phyloP scores from a whole-genome alignment of 495 filamentous ascomycete species.

The Lasiosphaeriaceae sp. region DNA sequence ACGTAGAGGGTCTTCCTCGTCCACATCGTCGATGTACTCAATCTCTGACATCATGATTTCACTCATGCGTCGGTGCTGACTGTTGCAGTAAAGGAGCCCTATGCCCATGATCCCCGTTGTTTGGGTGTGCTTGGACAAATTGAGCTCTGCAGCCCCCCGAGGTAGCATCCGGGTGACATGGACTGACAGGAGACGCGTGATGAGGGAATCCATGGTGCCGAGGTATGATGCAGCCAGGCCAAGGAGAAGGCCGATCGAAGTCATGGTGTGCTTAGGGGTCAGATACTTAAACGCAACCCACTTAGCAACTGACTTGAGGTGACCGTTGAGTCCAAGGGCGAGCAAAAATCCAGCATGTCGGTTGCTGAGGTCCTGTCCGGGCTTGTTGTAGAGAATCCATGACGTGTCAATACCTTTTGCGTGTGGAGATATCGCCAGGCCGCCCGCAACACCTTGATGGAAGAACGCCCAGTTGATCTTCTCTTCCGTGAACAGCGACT shows the following conservation, averaged over 20 bases:
- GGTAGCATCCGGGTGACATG: slow-evolving; percentile 94
- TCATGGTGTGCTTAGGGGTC: slow-evolving; percentile 98
- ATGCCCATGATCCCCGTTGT: slow-evolving; percentile 98
- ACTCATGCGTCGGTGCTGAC: slow-evolving; percentile 96
- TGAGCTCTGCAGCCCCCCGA: slow-evolving; percentile 85
- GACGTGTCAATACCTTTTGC: slow-evolving; percentile 95
- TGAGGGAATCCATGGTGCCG: slow-evolving; percentile 92
- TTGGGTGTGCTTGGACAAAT: slow-evolving; percentile 89
- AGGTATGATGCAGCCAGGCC: slow-evolving; percentile 90
- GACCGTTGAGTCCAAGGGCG: slow-evolving; percentile 90
- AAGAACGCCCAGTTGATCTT: slow-evolving; percentile 98
- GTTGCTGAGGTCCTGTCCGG: slow-evolving; percentile 77
- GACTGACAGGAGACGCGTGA: slow-evolving; percentile 93
- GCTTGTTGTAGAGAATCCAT: slow-evolving; percentile 98
- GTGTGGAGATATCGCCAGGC: slow-evolving; percentile 81
- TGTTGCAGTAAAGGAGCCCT: slow-evolving; percentile 88
- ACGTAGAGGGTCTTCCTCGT: slow-evolving; percentile 69
- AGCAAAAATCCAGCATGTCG: slow-evolving; percentile 91
- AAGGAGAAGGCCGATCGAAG: slow-evolving; percentile 88
- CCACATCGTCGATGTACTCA: slow-evolving; percentile 70
- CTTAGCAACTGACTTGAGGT: slow-evolving; percentile 87
- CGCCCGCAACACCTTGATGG: slow-evolving; percentile 87
- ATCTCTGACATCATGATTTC: slow-evolving; percentile 98
- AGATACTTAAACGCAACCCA: slow-evolving; percentile 99
- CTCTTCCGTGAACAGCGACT: slow-evolving; percentile 79